Base-by-base conservation (phyloP, 2,329 filamentous ascomycete genomes). In the Cytospora chrysosperma region DNA sequence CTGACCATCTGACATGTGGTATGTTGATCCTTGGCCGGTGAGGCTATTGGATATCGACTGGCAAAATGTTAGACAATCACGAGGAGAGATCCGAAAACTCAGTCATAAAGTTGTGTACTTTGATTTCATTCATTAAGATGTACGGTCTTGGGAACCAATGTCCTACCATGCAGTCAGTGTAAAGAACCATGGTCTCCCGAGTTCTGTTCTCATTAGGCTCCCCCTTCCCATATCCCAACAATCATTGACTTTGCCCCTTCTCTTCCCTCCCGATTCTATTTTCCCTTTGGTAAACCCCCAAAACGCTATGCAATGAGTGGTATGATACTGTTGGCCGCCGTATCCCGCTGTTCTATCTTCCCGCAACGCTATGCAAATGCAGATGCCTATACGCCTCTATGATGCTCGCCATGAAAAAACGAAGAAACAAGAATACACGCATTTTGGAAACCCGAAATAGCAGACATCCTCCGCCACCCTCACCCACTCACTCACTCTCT, bases 251-350 rank as follows among this genome's bases (percentile, higher is more conserved):
- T 40, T 40, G 50, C 40, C 3, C 19, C 50, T 30, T 60, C 53
- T 60, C 43, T 17, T 21, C 32, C 30, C 21, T 34, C 50, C 4
- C 58, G 24, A 26, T 19, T 61, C 58, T 60, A 60, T 47, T 55
- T 21, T 30, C 28, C 40, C 37, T 21, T 6, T 51, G 26, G 24
- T 47, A 30, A 40, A 19, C 21, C 26, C 43, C 49, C 26, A 55
- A 50, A 49, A 34, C 59, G 54, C 24, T 49, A 13, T 55, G 59
- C 24, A 65, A 64, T 57, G 64, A 65, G 64, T 65, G 64, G 61
- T 61, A 53, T 50, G 64, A 65, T 65, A 65, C 64, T 65, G 64
- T 54, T 64, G 55, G 60, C 49, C 64, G 64, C 64, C 64, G 64
- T 65, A 65, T 65, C 64, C 56, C 61, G 64, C 64, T 65, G 64